These are phyloP conservation scores for Quercus suber DNA, from an alignment of 306 rosid species.

Conservation along the genomic window DNA sequence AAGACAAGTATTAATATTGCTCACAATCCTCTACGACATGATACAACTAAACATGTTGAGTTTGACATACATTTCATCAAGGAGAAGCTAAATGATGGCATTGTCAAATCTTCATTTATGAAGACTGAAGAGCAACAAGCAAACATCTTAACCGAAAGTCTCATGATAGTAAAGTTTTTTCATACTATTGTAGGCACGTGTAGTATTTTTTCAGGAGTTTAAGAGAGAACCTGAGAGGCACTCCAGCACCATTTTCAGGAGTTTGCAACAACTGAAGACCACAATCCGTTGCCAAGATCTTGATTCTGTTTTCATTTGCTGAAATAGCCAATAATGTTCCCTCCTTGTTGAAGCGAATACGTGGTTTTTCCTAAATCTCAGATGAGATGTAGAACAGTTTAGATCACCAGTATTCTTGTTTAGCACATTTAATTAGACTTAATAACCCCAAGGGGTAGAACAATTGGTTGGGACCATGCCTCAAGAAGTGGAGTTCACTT, in stretches of 20 bases:
- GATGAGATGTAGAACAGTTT: not conserved
- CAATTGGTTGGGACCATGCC: not conserved
- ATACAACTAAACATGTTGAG: no score
- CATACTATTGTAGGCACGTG: no score
- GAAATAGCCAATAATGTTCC: slow-evolving; percentile 43
- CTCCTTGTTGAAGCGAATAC: slow-evolving; percentile 39
- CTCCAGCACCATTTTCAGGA: not conserved
- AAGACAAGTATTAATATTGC: no score
- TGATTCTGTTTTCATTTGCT: slow-evolving; percentile 35
- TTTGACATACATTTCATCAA: no score
- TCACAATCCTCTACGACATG: no score
- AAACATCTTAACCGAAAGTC: no score
- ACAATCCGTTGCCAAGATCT: slow-evolving; percentile 28
- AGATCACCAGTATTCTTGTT: not conserved
- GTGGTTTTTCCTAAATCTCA: slow-evolving; percentile 31
- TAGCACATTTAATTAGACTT: not conserved
- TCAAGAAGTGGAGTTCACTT: not conserved
- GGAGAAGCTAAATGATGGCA: no score
- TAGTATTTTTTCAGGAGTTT: not conserved
- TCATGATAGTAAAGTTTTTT: no score
- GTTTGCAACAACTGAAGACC: not conserved
- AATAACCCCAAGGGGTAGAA: no score
- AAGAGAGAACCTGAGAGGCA: not conserved
- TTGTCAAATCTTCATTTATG: no score
- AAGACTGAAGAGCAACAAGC: no score